Evolutionary conservation across 768 basidiomycete species (phyloP), one percentile per base, ranked within the genome.

Genomic region (Leccinum ochraceum): DNA sequence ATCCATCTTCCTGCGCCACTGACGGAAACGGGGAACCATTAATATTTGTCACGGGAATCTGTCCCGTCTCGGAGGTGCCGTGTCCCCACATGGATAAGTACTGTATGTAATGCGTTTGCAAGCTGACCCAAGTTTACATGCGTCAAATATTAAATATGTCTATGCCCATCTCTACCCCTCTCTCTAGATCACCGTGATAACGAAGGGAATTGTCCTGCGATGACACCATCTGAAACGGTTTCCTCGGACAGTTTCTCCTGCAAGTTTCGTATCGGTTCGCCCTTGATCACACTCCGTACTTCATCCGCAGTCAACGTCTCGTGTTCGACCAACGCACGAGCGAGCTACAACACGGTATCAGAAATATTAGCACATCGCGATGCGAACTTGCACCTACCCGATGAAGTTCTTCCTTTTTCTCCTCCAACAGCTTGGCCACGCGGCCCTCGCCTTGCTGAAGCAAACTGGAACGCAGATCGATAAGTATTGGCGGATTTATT

Each of bases 221-320:
- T 42, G 22, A 26, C 37, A 10, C 22, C 28, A 8, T 56, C 57
- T n/a, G 16, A 3, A 9, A 59, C 16, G 3, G 10, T 13, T 9
- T 88, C 84, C 58, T 85, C 84, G 57, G 85, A 79, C 64, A 90
- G 71, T 54, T 87, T 83, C 68, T 91, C 87, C 64, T 82, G 77
- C 64, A 90, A 82, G 60, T 78, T 82, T 59, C 88, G 86, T 75
- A 94, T 90, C 56, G 83, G 80, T 73, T 96, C 87, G 42, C 95
- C 95, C 60, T 81, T 86, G 71, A 98, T 83, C 26, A 95, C 94
- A 75, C 84, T 88, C 68, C 82, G 79, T 17, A 98, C 95, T 74
- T 99, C 94, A 10, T 92, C 88, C 44, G 84, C 79, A 65, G 88
- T 87, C 64, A 99, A 78, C 20, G 96, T 98, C 79, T 99, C 96